A percentile compares a stretch with the other conserved stretches of the same genome.
Conservation (phyloP, 306 rosid species). For the Carpinus viminea region DNA sequence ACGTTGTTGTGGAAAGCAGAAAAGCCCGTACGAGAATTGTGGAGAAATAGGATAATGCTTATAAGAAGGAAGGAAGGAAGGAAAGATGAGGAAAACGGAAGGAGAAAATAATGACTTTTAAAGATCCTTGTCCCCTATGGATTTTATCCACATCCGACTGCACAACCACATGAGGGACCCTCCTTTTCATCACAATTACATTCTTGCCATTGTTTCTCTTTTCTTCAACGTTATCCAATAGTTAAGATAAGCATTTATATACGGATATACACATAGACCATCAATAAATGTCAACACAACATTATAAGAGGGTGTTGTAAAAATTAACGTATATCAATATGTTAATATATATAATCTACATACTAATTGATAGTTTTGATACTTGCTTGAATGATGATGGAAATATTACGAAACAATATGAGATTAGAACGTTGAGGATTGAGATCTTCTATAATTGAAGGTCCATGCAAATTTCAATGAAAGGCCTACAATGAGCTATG, state of each 20-base stretch:
- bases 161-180: background rate
- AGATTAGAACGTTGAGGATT: too few species aligned
- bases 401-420: too few species aligned
- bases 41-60: background rate
- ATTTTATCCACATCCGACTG: constrained; percentile 25
- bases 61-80: background rate
- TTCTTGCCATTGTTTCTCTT: background rate
- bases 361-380: too few species aligned
- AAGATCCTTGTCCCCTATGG: constrained; percentile 4
- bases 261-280: too few species aligned
- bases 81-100: background rate
- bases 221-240: background rate
- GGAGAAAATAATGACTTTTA: background rate
- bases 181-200: constrained; percentile 1
- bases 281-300: too few species aligned
- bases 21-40: constrained; percentile 25
- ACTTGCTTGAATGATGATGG: too few species aligned
- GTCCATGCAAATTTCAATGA: too few species aligned
- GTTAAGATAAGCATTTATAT: background rate
- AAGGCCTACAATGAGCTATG: too few species aligned
- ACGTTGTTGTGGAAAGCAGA: background rate
- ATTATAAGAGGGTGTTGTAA: too few species aligned
- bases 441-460: too few species aligned
- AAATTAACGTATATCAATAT: too few species aligned
- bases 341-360: too few species aligned